Conservation (phyloP, 2,329 filamentous ascomycete species). For the Colletotrichum liaoningense region DNA sequence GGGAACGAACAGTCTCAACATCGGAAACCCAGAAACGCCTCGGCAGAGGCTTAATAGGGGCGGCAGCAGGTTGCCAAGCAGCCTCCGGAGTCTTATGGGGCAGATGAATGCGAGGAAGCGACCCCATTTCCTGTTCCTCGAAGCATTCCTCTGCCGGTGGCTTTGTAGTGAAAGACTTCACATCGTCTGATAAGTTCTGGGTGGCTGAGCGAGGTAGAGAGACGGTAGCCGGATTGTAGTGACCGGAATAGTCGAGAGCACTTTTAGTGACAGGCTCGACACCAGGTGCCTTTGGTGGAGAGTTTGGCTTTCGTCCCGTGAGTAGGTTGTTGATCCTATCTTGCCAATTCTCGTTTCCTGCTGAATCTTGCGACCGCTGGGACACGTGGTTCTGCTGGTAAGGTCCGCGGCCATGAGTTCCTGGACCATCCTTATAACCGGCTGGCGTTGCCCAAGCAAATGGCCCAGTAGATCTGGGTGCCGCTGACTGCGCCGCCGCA, state of each 20-base stretch:
- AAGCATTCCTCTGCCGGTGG: conserved; percentile 84
- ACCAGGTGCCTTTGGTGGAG: conserved; percentile 67
- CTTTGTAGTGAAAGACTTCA: conserved; percentile 64
- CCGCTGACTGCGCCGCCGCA: conserved; percentile 50
- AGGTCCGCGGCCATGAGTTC: conserved; percentile 1
- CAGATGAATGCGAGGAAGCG: conserved; percentile 77
- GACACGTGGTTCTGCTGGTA: conserved; percentile 37
- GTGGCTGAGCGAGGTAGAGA: conserved; percentile 64
- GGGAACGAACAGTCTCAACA: conserved; percentile 45
- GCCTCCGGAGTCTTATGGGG: conserved; percentile 71
- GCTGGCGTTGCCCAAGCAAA: conserved; percentile 51
- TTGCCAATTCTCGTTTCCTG: conserved; percentile 73
- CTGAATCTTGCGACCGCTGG: conserved; percentile 45
- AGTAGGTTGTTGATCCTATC: conserved; percentile 85
- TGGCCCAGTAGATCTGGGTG: conserved; percentile 40
- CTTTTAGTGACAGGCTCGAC: conserved; percentile 77
- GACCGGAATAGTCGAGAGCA: conserved; percentile 67
- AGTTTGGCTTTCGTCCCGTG: conserved; percentile 70
- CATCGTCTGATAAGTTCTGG: conserved; percentile 12
- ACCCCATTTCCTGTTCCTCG: conserved; percentile 84
- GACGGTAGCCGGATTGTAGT: conserved; percentile 71
- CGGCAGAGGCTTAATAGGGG: conserved; percentile 65
- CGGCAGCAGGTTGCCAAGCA: conserved; percentile 70
- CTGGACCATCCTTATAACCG: conserved; percentile 44
- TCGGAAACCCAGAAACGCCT: conserved; percentile 60